Base-by-base conservation (phyloP, 768 basidiomycete genomes). In the Suillus placidus region DNA sequence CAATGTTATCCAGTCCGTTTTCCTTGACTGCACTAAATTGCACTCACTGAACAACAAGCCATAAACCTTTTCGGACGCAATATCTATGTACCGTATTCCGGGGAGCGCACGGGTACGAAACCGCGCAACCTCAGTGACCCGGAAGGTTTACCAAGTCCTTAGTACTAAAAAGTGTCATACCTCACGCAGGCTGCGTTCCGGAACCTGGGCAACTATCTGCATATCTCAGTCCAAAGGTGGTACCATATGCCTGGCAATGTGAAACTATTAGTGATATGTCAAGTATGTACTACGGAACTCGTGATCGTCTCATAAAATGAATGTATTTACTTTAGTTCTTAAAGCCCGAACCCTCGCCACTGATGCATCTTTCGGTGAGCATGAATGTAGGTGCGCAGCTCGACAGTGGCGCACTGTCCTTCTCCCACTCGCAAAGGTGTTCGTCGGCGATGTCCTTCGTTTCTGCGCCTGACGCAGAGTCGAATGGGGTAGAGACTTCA, bases 261-360 rank as follows among this genome's bases (percentile, higher is more conserved):
- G 20, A 34, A 34, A 35, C 54, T 20, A 55, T 55, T n/a, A 55
- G 34, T n/a, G 20, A 35, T 55, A 55, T n/a, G 32, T 34, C 30
- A 9, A 52, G 14, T 32, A 34, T 34, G 54, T 55, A 55, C 54
- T 55, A 55, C 32, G 54, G 54, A 55, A 35, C 54, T 55, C 34
- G 12, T 55, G 34, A 34, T 55, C 6, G 18, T 20, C 16, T 55
- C 20, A 55, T 55, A n/a, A 35, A 55, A 55, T 34, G 12, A 35
- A 55, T 55, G 54, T 0, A 35, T 55, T n/a, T 34, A n/a, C 34
- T 55, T 55, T 7, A 55, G 2, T 12, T n/a, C 34, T 2, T 13
- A n/a, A 12, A 55, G 9, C 18, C 20, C 5, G 34, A 55, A n/a
- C 20, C 34, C 20, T 34, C 54, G 35, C 12, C 12, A n/a, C 20